Evolutionary conservation across 768 basidiomycete species (phyloP).

Genomic region (Phaeolepiota aurea): DNA sequence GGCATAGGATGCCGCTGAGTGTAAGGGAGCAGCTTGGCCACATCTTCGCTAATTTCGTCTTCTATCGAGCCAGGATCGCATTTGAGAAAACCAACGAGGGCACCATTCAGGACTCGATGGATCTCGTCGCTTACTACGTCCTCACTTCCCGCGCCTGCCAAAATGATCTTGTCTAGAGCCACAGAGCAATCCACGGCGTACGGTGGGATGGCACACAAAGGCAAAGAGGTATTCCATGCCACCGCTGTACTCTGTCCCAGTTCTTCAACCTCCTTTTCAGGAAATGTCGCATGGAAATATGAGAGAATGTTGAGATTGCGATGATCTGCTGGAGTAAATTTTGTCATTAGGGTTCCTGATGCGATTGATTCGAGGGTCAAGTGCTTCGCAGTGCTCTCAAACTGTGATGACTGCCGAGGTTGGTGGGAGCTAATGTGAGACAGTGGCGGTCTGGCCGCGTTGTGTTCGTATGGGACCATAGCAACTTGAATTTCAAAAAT

Average conservation of each 20-base stretch:
- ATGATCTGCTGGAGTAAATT: constrained; percentile 55
- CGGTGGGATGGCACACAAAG: constrained; percentile 62
- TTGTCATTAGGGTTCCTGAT: constrained; percentile 32
- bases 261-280: constrained; percentile 3
- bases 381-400: constrained; percentile 12
- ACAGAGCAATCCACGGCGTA: constrained; percentile 57
- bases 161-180: constrained; percentile 55
- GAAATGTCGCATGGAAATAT: constrained; percentile 59
- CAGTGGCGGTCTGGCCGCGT: constrained; percentile 2
- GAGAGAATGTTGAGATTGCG: constrained; percentile 65
- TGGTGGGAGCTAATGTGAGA: background rate
- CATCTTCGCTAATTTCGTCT: constrained; percentile 1
- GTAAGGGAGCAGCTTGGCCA: constrained; percentile 39
- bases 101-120: constrained; percentile 65
- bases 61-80: constrained; percentile 36
- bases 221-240: constrained; percentile 59
- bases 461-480: constrained; percentile 14
- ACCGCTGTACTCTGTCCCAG: constrained; percentile 27
- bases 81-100: constrained; percentile 68
- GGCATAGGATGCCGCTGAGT: constrained; percentile 46
- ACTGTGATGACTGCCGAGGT: background rate
- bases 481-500: constrained; percentile 43
- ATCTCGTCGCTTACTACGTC: constrained; percentile 72
- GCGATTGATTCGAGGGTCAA: constrained; percentile 40
- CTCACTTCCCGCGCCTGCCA: constrained; percentile 70